Percentiles rank a stretch among this genome's conserved stretches.
These are phyloP conservation scores for Misopates orontium DNA, from an alignment of 257 asterid genomes.

Conservation along the genomic window DNA sequence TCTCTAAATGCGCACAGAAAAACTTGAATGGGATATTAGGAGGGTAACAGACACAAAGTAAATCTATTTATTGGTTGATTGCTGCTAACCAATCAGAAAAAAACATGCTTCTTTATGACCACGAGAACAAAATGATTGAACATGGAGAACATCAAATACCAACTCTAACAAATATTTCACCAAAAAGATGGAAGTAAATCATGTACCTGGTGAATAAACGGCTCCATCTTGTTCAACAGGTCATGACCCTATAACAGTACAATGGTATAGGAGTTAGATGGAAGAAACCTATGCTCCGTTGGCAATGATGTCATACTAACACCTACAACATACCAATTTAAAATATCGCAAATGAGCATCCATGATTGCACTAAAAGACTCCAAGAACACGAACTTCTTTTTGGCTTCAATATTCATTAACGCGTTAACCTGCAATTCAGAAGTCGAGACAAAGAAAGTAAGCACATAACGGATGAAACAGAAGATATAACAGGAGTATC, in stretches of 20 bases:
- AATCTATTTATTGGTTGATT: constrained; percentile 3
- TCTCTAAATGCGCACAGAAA: no score
- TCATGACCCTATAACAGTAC: constrained; percentile 71
- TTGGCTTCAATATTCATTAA: constrained; percentile 83
- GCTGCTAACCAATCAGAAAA: neutral
- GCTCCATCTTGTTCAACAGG: constrained; percentile 86
- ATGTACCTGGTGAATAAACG: constrained; percentile 88
- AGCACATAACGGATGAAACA: constrained; percentile 17
- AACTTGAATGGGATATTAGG: neutral
- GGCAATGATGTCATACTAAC: constrained; percentile 16
- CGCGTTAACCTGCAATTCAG: constrained; percentile 84
- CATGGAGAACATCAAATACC: no score
- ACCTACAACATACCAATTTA: constrained; percentile 63
- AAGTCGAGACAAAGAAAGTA: constrained; percentile 38
- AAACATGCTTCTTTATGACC: neutral
- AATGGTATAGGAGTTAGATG: constrained; percentile 27
- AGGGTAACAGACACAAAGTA: neutral
- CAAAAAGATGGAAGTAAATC: constrained; percentile 20
- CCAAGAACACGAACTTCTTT: constrained; percentile 92
- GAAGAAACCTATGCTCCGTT: constrained; percentile 22
- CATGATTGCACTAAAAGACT: constrained; percentile 96
- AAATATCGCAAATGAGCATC: constrained; percentile 94
- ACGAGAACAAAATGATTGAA: no score
- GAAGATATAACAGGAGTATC: constrained; percentile 20
- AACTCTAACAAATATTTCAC: constrained; percentile 6